These are phyloP conservation scores for Musa schizocarpa DNA, from an alignment of 176 grass and related monocot species.

Conservation along the genomic window DNA sequence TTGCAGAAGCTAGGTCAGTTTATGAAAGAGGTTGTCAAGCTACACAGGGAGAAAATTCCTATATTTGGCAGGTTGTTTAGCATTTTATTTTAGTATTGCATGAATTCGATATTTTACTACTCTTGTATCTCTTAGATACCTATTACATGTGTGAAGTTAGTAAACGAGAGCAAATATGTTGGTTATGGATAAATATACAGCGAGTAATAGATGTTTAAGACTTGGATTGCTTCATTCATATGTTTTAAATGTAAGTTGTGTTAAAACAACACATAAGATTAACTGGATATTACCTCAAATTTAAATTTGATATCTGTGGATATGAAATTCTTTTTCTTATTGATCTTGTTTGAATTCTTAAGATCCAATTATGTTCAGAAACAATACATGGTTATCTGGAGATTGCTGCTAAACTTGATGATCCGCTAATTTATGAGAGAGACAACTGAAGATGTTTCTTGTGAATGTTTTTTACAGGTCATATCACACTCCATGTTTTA, in stretches of 20 bases:
- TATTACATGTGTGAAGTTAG: neutral
- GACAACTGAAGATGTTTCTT: neutral
- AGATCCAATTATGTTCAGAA: neutral
- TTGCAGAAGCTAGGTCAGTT: constrained; percentile 66
- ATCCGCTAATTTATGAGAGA: neutral
- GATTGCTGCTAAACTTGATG: too few relatives aligned
- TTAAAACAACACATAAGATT: neutral
- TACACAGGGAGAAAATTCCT: constrained; percentile 86
- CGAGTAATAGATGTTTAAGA: too few relatives aligned
- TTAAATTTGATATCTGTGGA: neutral
- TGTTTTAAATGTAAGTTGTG: neutral
- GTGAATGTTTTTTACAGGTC: neutral
- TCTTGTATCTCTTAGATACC: neutral
- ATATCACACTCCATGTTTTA: too few relatives aligned
- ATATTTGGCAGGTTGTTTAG: constrained; percentile 82
- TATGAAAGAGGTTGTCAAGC: constrained; percentile 97
- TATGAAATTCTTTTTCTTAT: neutral
- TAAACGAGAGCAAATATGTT: neutral
- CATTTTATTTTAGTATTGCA: neutral
- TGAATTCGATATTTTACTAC: neutral
- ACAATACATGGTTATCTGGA: too few relatives aligned
- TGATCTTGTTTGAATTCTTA: neutral
- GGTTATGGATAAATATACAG: too few relatives aligned
- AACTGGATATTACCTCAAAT: neutral
- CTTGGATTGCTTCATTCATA: too few relatives aligned